These are phyloP conservation scores for Rehmannia glutinosa DNA, from an alignment of 257 asterid species.

Conservation along the genomic window DNA sequence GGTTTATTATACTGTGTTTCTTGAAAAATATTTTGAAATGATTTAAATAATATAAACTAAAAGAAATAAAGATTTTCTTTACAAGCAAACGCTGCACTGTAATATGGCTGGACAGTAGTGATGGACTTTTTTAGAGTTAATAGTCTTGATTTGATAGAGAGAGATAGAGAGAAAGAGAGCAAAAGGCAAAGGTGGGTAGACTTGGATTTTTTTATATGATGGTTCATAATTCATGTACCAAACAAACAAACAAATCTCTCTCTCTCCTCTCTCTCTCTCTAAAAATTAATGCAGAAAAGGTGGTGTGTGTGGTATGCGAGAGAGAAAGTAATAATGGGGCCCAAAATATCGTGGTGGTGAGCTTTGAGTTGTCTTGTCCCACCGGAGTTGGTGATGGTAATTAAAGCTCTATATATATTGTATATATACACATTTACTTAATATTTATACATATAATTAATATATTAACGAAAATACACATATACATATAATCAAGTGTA, in stretches of 20 bases:
- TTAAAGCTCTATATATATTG: conserved; percentile 1
- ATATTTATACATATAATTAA: no score
- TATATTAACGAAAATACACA: no score
- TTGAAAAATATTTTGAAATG: conserved; percentile 1
- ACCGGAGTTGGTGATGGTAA: conserved; percentile 21
- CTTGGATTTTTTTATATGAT: conserved; percentile 1
- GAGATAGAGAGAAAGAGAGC: conserved; percentile 10
- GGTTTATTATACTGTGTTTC: conserved; percentile 13
- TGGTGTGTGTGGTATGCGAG: conserved; percentile 2
- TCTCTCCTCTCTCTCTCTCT: conserved; percentile 9
- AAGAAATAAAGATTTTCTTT: conserved; percentile 4
- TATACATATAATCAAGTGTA: background rate
- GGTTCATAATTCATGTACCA: background rate
- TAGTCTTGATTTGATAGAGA: conserved; percentile 14
- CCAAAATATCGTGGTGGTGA: conserved; percentile 19
- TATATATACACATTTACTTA: no score
- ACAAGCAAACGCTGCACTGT: conserved; percentile 50
- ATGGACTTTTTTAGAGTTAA: background rate
- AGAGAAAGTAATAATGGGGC: conserved; percentile 8
- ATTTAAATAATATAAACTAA: no score
- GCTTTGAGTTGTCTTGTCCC: conserved; percentile 16
- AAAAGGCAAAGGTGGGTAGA: conserved; percentile 19
- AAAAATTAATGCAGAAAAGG: conserved; percentile 10
- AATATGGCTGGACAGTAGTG: conserved; percentile 49
- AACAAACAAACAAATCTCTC: conserved; percentile 12